phyloP scores from a whole-genome alignment of 306 rosid species.

The Aeschynomene evenia region DNA sequence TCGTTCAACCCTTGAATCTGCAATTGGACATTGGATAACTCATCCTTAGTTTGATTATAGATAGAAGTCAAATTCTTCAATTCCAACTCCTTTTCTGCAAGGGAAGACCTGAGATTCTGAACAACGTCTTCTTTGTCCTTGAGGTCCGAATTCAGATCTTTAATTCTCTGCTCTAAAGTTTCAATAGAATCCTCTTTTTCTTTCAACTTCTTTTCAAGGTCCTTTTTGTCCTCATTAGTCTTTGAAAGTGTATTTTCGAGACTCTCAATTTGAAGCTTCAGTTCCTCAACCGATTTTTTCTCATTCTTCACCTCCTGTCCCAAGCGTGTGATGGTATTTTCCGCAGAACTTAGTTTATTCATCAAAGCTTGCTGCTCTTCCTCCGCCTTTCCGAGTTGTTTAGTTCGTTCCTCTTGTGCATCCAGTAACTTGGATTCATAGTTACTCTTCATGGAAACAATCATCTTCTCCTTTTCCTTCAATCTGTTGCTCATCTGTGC shows the following conservation, averaged over 20 bases:
- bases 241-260: slow-evolving; percentile 36
- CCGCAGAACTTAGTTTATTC: slow-evolving; percentile 58
- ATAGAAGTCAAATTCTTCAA: slow-evolving; percentile 54
- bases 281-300: slow-evolving; percentile 53
- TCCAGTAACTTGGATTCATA: slow-evolving; percentile 61
- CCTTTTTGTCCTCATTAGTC: slow-evolving; percentile 39
- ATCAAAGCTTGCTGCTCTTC: slow-evolving; percentile 60
- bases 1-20: slow-evolving; percentile 61
- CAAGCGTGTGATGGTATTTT: slow-evolving; percentile 46
- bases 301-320: slow-evolving; percentile 63
- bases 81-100: slow-evolving; percentile 68
- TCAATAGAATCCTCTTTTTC: slow-evolving; percentile 31
- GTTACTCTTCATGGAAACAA: slow-evolving; percentile 54
- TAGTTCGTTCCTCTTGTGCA: slow-evolving; percentile 63
- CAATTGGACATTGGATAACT: slow-evolving; percentile 43
- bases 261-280: slow-evolving; percentile 53
- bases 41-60: slow-evolving; percentile 51
- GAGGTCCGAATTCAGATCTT: slow-evolving; percentile 52
- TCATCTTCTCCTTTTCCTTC: slow-evolving; percentile 68
- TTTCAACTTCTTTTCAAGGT: slow-evolving; percentile 41
- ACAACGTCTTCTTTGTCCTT: slow-evolving; percentile 50
- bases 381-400: slow-evolving; percentile 62
- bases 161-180: slow-evolving; percentile 44
- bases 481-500: slow-evolving; percentile 63
- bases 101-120: slow-evolving; percentile 58